Evolutionary conservation across 208 protist genomes (phyloP), one percentile per base, ranked within the genome.

Genomic region (Leishmania tarentolae): DNA sequence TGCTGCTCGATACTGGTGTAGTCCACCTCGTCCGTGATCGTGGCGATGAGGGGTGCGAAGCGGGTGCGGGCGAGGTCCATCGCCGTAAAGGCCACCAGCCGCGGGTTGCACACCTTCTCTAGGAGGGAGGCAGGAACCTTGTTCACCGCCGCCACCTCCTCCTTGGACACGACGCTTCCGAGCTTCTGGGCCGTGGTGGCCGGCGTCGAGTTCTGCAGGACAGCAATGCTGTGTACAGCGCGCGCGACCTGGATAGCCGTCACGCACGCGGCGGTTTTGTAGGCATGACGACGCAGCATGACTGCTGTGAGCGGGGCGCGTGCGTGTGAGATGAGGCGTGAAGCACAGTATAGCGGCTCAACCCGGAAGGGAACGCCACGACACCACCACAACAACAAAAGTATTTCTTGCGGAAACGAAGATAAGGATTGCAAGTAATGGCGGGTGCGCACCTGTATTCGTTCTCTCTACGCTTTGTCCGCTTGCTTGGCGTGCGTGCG

Each of bases 61-160:
- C 84, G 81, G 0, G 84, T 66, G 61, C 94, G 90, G 46, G 92
- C 90, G 6, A 97, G 81, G 76, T 96, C 91, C 80, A 96, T 92
- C 76, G 88, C 75, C 28, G 90, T 90, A 78, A 94, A 94, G 44
- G 85, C 79, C 66, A 93, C 75, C 74, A 92, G 78, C 50, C 88
- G 86, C 28, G 85, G 86, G 80, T 88, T 89, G 73, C 85, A 82
- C n/a, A 84, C 79, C 81, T 91, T 86, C 40, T 87, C 84, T 4
- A 97, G 88, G 5, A 95, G 73, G 1, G 80, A 19, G 0, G 57
- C 78, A 50, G 93, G 93, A 0, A 95, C 80, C 52, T 88, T 79
- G 78, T 93, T 90, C 0, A 85, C 91, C 13, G 82, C 78, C 40
- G 90, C 88, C 13, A 96, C 86, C 46, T 89, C 90, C 42, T 90